Evolutionary conservation across 441 rosid genomes (phyloP), one percentile per base, ranked within the genome.

Genomic region (Cnidoscolus chayamansa): DNA sequence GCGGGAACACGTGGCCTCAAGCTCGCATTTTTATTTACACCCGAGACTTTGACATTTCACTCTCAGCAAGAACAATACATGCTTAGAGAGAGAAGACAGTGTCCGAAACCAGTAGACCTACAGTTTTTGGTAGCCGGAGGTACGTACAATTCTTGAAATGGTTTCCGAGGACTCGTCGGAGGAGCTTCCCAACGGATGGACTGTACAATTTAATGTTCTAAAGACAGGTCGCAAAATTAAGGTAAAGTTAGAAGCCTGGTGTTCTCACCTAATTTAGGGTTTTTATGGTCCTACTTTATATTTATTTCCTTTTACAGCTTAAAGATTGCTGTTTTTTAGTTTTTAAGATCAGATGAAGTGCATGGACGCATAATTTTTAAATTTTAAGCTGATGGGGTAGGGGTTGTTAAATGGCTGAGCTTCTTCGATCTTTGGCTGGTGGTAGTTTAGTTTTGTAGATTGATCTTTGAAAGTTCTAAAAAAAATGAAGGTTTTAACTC

Each of bases 141-240:
- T 20, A 1, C n/a, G 49, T 37, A 13, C 25, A 71, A 30, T 47
- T 74, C 63, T 17, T 32, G 56, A 45, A 11, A 76, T 86, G 70
- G 70, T 66, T 72, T 73, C 75, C 19, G 63, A 68, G 13, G 51
- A 25, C n/a, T 79, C 80, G 20, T 80, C 80, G 72, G 90, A 85
- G 53, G 81, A 71, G 77, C 89, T 90, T 58, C 95, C 93, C 45
- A 62, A 74, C 49, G 89, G 90, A 16, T 90, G 92, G 92, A 65
- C 74, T 43, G 63, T 40, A 13, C 77, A 84, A 31, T 82, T 81
- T 32, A 81, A 70, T 57, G 80, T 58, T 64, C 81, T 74, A 25
- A 86, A 79, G 79, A 80, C 86, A 7, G 90, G 91, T 63, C 85
- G 89, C 66, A 76, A 80, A 77, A 75, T 80, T 62, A 82, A 70